Base-by-base conservation (phyloP, 1,284 basidiomycete genomes). In the Cryptococcus maquisensis region DNA sequence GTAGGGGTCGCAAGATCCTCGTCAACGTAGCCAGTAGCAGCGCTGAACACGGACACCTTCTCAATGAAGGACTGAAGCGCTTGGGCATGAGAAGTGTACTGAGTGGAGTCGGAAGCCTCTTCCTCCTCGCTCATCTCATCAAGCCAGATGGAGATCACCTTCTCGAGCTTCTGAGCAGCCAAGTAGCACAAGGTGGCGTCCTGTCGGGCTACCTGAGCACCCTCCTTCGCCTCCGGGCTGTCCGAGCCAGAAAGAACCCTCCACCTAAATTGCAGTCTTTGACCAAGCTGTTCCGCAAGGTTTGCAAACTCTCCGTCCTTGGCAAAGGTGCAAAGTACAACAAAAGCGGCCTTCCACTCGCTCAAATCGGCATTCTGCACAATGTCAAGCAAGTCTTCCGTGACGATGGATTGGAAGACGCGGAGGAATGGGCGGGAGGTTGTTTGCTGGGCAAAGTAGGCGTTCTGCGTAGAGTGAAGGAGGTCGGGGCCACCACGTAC, bases 331-430 rank as follows among this genome's bases (percentile, higher is more conserved):
- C 94, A 98, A 15, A 98, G 76, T 3, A 98, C 91, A 45, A 97
- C 94, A 67, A 98, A 98, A 55, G 95, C 90, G 75, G 98, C 95
- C 62, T 88, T 86, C 96, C 95, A 98, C 72, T 98, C 94, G 52
- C 84, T 80, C 40, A 98, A 75, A 66, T 98, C 93, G 16, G 93
- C 95, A 67, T 98, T 96, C 73, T 96, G 92, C 2, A 96, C 92
- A 55, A 97, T 86, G 76, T 96, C 92, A 40, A 84, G 81, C 13
- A 98, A 83, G 67, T 97, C 94, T 69, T 94, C 87, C 49, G 87
- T 88, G 55, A 97, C 91, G 67, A 98, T 92, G 23, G 88, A 91
- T 75, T 98, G 92, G 83, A 95, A 92, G 6, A 98, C 82, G 36
- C 95, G 89, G 23, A 98, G 83, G 77, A 97, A 97, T 0, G 93